Conservation (phyloP, 2,329 filamentous ascomycete genomes). For the Ophiocordyceps camponoti-rufipedis region DNA sequence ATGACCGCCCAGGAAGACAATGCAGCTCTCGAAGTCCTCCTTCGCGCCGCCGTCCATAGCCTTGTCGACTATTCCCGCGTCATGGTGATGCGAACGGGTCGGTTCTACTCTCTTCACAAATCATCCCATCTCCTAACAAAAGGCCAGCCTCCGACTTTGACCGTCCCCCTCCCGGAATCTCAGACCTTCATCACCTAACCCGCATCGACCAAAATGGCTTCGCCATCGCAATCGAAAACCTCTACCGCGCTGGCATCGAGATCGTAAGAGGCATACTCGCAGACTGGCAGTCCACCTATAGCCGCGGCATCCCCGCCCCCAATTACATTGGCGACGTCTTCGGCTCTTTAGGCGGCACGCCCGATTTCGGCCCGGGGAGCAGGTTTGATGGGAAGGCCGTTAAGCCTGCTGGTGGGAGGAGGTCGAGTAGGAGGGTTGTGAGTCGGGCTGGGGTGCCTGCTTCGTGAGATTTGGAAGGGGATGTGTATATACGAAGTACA, state of each 20-base stretch:
- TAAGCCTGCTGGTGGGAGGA: not conserved
- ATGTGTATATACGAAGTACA: too few relatives aligned
- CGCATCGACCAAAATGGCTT: slow-evolving; percentile 45
- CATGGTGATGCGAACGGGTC: slow-evolving; percentile 47
- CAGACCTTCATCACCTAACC: slow-evolving; percentile 40
- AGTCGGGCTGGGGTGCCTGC: not conserved
- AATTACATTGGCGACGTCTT: slow-evolving; percentile 61
- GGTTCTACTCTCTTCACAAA: slow-evolving; percentile 1
- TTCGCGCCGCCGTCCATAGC: slow-evolving; percentile 37
- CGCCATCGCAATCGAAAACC: slow-evolving; percentile 42
- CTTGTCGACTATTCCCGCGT: slow-evolving; percentile 47
- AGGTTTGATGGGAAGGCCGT: slow-evolving; percentile 16
- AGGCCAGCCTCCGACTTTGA: slow-evolving; percentile 47
- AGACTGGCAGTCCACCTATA: slow-evolving; percentile 41
- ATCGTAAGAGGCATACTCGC: slow-evolving; percentile 45
- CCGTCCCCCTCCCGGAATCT: slow-evolving; percentile 39
- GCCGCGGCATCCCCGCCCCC: slow-evolving; percentile 32
- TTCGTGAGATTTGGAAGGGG: not conserved
- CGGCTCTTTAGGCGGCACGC: slow-evolving; percentile 44
- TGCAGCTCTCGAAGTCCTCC: slow-evolving; percentile 45
- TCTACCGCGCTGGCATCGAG: slow-evolving; percentile 46
- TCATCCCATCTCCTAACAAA: not conserved
- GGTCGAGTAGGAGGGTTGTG: too few relatives aligned
- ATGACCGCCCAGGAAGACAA: slow-evolving; percentile 59
- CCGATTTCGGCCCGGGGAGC: slow-evolving; percentile 44